Conservation (phyloP, 768 basidiomycete species). For the Kwoniella dejecticola region DNA sequence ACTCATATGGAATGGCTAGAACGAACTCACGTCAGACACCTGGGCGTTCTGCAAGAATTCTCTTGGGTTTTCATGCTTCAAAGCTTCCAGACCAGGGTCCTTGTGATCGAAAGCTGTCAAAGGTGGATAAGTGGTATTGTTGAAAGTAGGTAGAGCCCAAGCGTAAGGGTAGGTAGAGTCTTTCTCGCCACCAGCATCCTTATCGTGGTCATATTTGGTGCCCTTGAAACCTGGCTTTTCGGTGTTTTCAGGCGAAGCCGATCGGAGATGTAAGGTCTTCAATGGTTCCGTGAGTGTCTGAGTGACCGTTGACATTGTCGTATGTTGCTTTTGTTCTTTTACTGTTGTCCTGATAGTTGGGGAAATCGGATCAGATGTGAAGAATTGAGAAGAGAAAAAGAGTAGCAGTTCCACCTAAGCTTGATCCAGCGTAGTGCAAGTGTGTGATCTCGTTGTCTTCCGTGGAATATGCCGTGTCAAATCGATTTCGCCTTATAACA, state of each 20-base stretch:
- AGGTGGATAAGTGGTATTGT: constrained; percentile 66
- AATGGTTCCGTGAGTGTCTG: constrained; percentile 21
- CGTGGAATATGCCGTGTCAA: background rate
- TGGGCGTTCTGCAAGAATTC: constrained; percentile 66
- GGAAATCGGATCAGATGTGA: no score
- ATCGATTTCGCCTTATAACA: constrained; percentile 7
- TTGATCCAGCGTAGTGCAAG: no score
- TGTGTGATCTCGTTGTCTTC: background rate
- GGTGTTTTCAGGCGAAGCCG: constrained; percentile 13
- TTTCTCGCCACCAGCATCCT: constrained; percentile 10
- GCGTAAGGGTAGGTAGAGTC: constrained; percentile 63
- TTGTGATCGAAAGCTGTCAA: constrained; percentile 72
- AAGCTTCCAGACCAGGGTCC: constrained; percentile 73
- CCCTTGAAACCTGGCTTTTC: constrained; percentile 12
- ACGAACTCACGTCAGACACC: constrained; percentile 11
- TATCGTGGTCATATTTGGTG: constrained; percentile 17
- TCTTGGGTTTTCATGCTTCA: constrained; percentile 65
- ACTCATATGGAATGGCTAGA: background rate
- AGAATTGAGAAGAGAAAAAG: no score
- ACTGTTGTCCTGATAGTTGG: no score
- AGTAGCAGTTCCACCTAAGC: no score
- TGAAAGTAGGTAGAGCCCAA: constrained; percentile 70
- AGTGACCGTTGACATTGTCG: constrained; percentile 18
- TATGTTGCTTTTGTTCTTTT: background rate
- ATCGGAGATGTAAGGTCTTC: constrained; percentile 5